phyloP scores from a whole-genome alignment of 2,329 filamentous ascomycete genomes.

The Ceratocystis albifundus region DNA sequence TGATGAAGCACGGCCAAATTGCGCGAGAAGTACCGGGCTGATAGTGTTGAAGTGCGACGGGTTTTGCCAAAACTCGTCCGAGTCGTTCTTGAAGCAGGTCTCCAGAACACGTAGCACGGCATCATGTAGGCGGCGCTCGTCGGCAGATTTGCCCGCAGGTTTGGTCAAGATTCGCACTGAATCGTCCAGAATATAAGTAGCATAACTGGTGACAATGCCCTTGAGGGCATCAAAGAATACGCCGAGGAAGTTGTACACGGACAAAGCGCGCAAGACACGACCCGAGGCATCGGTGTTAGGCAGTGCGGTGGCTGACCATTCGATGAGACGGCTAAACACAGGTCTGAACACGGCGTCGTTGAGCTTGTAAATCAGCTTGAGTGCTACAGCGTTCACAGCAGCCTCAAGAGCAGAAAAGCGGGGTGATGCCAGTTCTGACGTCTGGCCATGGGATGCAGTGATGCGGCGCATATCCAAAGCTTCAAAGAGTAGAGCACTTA shows the following conservation, averaged over 20 bases:
- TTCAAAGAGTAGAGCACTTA: conserved; percentile 55
- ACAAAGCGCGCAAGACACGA: conserved; percentile 53
- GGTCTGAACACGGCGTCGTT: conserved; percentile 91
- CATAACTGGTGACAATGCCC: conserved; percentile 88
- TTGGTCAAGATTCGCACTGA: conserved; percentile 50
- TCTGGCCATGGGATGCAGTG: conserved; percentile 38
- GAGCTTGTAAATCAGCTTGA: conserved; percentile 92
- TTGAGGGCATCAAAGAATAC: conserved; percentile 76
- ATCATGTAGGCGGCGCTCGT: conserved; percentile 50
- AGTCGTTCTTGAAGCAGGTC: conserved; percentile 74
- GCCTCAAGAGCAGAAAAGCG: conserved; percentile 51
- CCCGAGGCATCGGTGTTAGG: conserved; percentile 51
- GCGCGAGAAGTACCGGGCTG: conserved; percentile 54
- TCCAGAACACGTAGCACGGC: conserved; percentile 59
- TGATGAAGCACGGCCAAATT: conserved; percentile 37
- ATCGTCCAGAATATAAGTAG: conserved; percentile 70
- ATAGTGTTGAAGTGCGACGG: conserved; percentile 74
- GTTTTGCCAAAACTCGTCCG: conserved; percentile 92
- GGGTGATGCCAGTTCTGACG: conserved; percentile 35
- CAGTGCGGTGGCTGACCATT: conserved; percentile 56
- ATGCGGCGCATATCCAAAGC: conserved; percentile 55
- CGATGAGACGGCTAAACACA: conserved; percentile 73
- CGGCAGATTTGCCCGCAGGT: conserved; percentile 35
- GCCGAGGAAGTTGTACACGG: conserved; percentile 69
- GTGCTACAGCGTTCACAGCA: conserved; percentile 54